phyloP scores from a whole-genome alignment of 2,329 filamentous ascomycete genomes.

The Penicillium aurantiogriseum region DNA sequence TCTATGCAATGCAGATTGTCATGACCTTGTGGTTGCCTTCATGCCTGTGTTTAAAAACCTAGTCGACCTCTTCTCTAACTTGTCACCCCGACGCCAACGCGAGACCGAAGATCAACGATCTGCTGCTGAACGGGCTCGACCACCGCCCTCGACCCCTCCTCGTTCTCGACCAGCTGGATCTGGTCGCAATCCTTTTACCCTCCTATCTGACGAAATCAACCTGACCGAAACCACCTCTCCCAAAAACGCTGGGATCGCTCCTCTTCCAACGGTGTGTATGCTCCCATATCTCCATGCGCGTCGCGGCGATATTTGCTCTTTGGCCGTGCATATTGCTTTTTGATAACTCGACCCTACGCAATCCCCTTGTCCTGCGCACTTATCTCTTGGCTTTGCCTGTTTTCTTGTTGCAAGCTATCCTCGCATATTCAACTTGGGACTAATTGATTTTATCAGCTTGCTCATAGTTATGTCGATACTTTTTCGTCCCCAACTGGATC shows the following conservation, averaged over 20 bases:
- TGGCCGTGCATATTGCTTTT: neutral
- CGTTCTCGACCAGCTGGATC: neutral
- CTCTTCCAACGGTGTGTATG: conserved; percentile 14
- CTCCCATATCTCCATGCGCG: conserved; percentile 1
- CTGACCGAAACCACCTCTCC: neutral
- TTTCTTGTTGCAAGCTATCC: neutral
- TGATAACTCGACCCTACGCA: neutral
- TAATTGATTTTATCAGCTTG: conserved; percentile 10
- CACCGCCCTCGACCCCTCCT: conserved; percentile 10
- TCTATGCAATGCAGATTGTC: conserved; percentile 7
- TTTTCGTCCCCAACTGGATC: conserved; percentile 10
- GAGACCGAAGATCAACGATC: conserved; percentile 17
- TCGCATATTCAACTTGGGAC: neutral
- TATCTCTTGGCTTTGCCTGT: neutral
- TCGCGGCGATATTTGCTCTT: neutral
- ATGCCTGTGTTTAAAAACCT: conserved; percentile 20
- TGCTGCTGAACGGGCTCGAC: neutral
- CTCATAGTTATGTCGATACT: conserved; percentile 23
- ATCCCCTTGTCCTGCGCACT: no score
- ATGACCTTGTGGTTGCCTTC: conserved; percentile 8
- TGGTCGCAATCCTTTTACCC: neutral
- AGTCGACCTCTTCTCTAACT: conserved; percentile 15
- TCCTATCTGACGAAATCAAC: neutral
- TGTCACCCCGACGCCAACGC: conserved; percentile 22
- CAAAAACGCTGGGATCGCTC: neutral